These are phyloP conservation scores for Lasiodiplodia hormozganensis DNA, from an alignment of 2,329 filamentous ascomycete species.

Conservation along the genomic window DNA sequence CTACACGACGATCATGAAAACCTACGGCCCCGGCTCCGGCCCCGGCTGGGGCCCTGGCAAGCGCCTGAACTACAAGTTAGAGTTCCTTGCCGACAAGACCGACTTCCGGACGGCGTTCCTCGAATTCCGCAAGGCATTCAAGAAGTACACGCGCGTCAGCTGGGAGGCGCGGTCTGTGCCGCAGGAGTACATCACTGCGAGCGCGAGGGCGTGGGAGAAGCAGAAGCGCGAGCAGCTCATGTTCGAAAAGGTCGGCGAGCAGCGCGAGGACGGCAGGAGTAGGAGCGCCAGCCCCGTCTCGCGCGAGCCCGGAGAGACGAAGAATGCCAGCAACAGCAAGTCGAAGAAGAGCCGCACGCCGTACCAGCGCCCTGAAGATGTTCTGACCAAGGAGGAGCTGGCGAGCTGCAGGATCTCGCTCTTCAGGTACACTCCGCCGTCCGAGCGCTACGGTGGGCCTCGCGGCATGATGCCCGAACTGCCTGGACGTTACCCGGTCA, in stretches of 20 bases:
- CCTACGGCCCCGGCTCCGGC: neutral
- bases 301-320: constrained; percentile 23
- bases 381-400: constrained; percentile 7
- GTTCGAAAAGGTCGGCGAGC: neutral
- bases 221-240: neutral
- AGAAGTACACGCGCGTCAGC: constrained; percentile 45
- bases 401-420: constrained; percentile 34
- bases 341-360: constrained; percentile 27
- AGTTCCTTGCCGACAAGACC: constrained; percentile 40
- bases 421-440: constrained; percentile 39
- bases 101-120: constrained; percentile 43
- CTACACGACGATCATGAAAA: constrained; percentile 35
- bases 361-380: constrained; percentile 2
- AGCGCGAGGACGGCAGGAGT: constrained; percentile 30
- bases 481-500: neutral
- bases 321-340: neutral
- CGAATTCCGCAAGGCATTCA: constrained; percentile 49
- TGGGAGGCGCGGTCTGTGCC: constrained; percentile 50
- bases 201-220: constrained; percentile 12
- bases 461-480: neutral
- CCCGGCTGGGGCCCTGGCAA: too few species aligned
- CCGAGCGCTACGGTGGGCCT: neutral
- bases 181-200: neutral
- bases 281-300: constrained; percentile 34
- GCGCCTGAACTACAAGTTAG: constrained; percentile 32